Percentiles rank a stretch among this genome's conserved stretches.
phyloP scores from a whole-genome alignment of 192 early-diverging fungal genomes.

The Coemansia sp. region DNA sequence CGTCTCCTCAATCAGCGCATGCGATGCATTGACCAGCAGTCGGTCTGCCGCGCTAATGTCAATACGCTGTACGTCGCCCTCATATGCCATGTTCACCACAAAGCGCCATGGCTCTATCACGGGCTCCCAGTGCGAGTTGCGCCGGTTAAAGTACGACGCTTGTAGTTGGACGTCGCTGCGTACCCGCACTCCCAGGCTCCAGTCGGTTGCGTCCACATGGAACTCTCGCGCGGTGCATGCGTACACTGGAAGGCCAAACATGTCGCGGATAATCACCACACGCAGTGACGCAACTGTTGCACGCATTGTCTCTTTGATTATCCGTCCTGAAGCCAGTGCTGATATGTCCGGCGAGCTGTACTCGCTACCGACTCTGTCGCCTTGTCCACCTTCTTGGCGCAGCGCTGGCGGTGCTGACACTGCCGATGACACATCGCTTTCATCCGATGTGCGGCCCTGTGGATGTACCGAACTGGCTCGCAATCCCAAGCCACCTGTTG shows the following conservation, averaged over 20 bases:
- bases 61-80: slow-evolving; percentile 42
- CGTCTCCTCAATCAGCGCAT: slow-evolving; percentile 74
- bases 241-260: slow-evolving; percentile 90
- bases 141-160: slow-evolving; percentile 93
- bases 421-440: not conserved
- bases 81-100: slow-evolving; percentile 48
- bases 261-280: slow-evolving; percentile 88
- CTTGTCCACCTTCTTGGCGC: not conserved
- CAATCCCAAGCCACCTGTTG: not conserved
- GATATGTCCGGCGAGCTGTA: slow-evolving; percentile 1
- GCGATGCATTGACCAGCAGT: slow-evolving; percentile 85
- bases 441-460: not conserved
- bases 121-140: slow-evolving; percentile 99
- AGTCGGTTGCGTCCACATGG: slow-evolving; percentile 76
- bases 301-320: slow-evolving; percentile 52
- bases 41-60: slow-evolving; percentile 70
- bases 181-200: slow-evolving; percentile 71
- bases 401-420: slow-evolving; percentile 14
- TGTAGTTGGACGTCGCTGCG: slow-evolving; percentile 69
- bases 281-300: slow-evolving; percentile 42
- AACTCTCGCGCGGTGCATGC: slow-evolving; percentile 82
- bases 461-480: not conserved
- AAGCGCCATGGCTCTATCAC: slow-evolving; percentile 90
- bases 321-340: slow-evolving; percentile 6
- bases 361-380: not conserved